phyloP scores from a whole-genome alignment of 495 filamentous ascomycete genomes.

The Tuber microsphaerosporum region DNA sequence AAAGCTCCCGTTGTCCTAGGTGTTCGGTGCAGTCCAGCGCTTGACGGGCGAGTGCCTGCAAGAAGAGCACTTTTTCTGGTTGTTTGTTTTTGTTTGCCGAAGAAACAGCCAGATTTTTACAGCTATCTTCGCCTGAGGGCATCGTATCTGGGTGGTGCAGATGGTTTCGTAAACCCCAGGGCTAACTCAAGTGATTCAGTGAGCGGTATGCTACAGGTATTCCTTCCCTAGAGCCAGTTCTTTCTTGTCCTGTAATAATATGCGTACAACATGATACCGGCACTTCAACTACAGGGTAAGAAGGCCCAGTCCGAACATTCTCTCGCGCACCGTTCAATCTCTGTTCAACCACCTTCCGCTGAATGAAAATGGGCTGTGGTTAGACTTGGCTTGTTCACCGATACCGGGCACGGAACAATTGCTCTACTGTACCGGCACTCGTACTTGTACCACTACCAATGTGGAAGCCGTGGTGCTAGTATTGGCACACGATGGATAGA shows the following conservation, averaged over 20 bases:
- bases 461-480: not conserved
- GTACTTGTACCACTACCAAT: not conserved
- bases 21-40: not conserved
- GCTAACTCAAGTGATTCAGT: not conserved
- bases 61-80: not conserved
- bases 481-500: not conserved
- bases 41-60: not conserved
- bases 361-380: not conserved
- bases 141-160: not conserved
- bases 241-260: not conserved
- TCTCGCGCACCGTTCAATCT: not conserved
- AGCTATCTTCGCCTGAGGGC: not conserved
- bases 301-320: not conserved
- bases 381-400: not conserved
- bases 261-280: not conserved
- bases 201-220: not conserved
- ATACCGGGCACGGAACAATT: not conserved
- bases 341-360: not conserved
- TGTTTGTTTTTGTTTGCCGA: not conserved
- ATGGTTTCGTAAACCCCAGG: not conserved
- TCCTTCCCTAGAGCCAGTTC: not conserved
- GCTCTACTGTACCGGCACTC: too few relatives aligned
- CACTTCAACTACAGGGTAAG: not conserved
- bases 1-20: not conserved
- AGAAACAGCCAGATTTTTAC: not conserved